These are phyloP conservation scores for Alternaria arbusti DNA, from an alignment of 2,329 filamentous ascomycete genomes.

Conservation along the genomic window DNA sequence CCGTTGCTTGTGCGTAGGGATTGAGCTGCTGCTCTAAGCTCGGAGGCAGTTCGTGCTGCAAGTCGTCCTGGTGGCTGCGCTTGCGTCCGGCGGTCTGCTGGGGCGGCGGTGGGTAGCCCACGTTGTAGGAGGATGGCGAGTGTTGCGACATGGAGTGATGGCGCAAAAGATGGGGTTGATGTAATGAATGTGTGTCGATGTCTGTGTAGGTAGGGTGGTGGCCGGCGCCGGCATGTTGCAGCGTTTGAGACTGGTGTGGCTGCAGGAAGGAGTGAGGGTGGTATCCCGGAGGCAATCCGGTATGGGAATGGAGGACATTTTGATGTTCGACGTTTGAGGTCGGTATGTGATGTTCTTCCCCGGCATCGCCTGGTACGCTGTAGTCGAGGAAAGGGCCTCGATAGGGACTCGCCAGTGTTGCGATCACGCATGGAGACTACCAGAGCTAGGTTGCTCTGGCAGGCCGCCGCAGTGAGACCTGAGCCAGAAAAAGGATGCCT, in stretches of 20 bases:
- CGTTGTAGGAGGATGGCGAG: slow-evolving; percentile 46
- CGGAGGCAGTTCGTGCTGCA: slow-evolving; percentile 48
- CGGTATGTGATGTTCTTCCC: slow-evolving; percentile 50
- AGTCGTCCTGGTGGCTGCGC: slow-evolving; percentile 51
- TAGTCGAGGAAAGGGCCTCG: slow-evolving; percentile 57
- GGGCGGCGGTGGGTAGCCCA: slow-evolving; percentile 41
- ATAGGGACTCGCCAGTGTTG: slow-evolving; percentile 58
- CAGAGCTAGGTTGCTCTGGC: slow-evolving; percentile 58
- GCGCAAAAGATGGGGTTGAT: slow-evolving; percentile 44
- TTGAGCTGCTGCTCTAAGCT: slow-evolving; percentile 50
- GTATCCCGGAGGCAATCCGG: slow-evolving; percentile 43
- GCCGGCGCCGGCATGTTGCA: slow-evolving; percentile 46
- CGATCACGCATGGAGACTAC: slow-evolving; percentile 59
- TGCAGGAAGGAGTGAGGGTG: slow-evolving; percentile 46
- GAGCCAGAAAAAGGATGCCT: slow-evolving; percentile 50
- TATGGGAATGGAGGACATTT: slow-evolving; percentile 50
- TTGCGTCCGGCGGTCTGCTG: slow-evolving; percentile 48
- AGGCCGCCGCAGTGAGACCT: slow-evolving; percentile 54
- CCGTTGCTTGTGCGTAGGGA: slow-evolving; percentile 46
- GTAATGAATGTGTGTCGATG: slow-evolving; percentile 47
- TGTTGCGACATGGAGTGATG: slow-evolving; percentile 47
- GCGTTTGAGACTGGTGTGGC: slow-evolving; percentile 46
- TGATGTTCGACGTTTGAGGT: slow-evolving; percentile 52
- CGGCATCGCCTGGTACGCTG: slow-evolving; percentile 52
- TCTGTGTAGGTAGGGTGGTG: slow-evolving; percentile 48